phyloP scores from a whole-genome alignment of 2,329 filamentous ascomycete genomes.

The Cadophora malorum region DNA sequence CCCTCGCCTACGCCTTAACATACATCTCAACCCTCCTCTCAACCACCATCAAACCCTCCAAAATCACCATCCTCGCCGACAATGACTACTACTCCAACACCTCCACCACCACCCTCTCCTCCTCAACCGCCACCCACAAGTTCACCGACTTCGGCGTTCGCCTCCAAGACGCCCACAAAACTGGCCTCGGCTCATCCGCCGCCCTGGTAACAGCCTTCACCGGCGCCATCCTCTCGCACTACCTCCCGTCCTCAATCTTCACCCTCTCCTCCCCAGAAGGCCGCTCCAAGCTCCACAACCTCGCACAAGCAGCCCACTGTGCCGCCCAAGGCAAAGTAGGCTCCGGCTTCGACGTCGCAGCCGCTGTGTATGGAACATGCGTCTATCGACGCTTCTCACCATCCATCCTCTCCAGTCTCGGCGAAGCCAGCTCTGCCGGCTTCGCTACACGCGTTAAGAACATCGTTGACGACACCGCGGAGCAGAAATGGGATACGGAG shows the following conservation, averaged over 20 bases:
- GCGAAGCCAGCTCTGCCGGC: slow-evolving; percentile 67
- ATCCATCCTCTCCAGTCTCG: slow-evolving; percentile 68
- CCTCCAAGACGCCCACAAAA: slow-evolving; percentile 86
- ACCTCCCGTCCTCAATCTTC: slow-evolving; percentile 65
- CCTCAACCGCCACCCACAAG: slow-evolving; percentile 51
- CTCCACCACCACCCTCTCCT: slow-evolving; percentile 42
- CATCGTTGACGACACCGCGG: slow-evolving; percentile 67
- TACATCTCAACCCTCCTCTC: slow-evolving; percentile 65
- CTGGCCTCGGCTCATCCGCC: slow-evolving; percentile 91
- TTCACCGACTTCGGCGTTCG: slow-evolving; percentile 82
- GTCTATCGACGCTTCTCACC: slow-evolving; percentile 94
- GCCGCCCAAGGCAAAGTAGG: slow-evolving; percentile 97
- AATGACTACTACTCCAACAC: slow-evolving; percentile 94
- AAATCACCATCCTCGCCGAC: slow-evolving; percentile 88
- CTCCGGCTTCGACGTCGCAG: slow-evolving; percentile 93
- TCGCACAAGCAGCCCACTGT: slow-evolving; percentile 92
- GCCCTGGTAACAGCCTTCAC: slow-evolving; percentile 90
- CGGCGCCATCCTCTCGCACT: slow-evolving; percentile 77
- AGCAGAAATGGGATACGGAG: slow-evolving; percentile 76
- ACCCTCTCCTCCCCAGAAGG: slow-evolving; percentile 61
- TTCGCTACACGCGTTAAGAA: slow-evolving; percentile 71
- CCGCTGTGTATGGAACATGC: slow-evolving; percentile 90
- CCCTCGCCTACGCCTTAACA: slow-evolving; percentile 84
- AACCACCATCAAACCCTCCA: slow-evolving; percentile 66
- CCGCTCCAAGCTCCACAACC: slow-evolving; percentile 78